A percentile compares a stretch with the other conserved stretches of the same genome.
Conservation (phyloP, 805 yeast species). For the Saccharomyces mikatae region DNA sequence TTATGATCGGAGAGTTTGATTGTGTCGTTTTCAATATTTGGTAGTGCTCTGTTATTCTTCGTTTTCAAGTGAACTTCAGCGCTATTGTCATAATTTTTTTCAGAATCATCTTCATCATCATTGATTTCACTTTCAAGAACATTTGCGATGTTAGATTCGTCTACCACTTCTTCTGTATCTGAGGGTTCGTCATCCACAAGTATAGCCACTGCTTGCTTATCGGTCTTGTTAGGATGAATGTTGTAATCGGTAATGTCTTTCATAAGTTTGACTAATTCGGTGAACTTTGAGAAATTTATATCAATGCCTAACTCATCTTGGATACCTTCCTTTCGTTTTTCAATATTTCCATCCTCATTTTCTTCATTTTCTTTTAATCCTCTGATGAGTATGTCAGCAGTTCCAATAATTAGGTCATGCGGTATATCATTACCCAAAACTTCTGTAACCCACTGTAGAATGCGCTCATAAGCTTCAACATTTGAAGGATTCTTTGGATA, state of each 20-base stretch:
- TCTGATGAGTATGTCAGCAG: conserved; percentile 20
- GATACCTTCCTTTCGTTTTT: conserved; percentile 39
- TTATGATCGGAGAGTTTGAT: conserved; percentile 1
- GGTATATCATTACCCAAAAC: conserved; percentile 64
- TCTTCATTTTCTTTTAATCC: conserved; percentile 15
- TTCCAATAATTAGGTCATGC: conserved; percentile 51
- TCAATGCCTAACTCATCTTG: conserved; percentile 38
- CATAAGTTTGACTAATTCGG: conserved; percentile 37
- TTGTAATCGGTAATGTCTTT: conserved; percentile 46
- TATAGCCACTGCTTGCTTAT: conserved; percentile 36
- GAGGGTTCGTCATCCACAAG: conserved; percentile 40
- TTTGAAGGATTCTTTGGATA: conserved; percentile 53
- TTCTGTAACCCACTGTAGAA: conserved; percentile 52
- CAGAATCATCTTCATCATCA: conserved; percentile 22
- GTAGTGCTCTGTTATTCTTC: conserved; percentile 13
- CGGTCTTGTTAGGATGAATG: conserved; percentile 17
- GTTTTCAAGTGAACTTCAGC: not conserved
- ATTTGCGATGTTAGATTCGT: conserved; percentile 24
- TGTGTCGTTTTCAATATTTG: not conserved
- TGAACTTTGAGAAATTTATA: conserved; percentile 33
- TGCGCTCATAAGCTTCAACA: conserved; percentile 41
- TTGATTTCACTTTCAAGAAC: conserved; percentile 24
- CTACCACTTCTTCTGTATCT: conserved; percentile 19
- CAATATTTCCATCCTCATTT: conserved; percentile 13
- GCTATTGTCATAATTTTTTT: not conserved